Percentiles rank a stretch among this genome's conserved stretches.
phyloP scores from a whole-genome alignment of 768 basidiomycete genomes.

The Pleurotus giganteus region DNA sequence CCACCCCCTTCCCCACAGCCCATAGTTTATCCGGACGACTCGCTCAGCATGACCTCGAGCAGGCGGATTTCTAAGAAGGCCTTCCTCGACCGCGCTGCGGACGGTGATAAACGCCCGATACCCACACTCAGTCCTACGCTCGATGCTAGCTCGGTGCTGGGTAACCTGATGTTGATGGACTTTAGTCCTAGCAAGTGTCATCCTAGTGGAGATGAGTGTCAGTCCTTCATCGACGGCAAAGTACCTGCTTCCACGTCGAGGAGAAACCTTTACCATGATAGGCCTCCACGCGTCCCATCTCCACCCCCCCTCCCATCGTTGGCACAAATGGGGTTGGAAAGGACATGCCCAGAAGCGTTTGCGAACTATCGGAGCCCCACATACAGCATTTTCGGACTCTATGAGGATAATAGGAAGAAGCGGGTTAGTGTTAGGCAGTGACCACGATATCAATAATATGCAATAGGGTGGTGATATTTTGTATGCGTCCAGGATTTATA shows the following conservation, averaged over 20 bases:
- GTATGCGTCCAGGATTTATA: no score
- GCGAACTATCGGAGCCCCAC: slow-evolving; percentile 75
- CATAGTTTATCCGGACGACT: slow-evolving; percentile 72
- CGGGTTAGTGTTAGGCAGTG: slow-evolving; percentile 15
- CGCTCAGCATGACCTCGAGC: slow-evolving; percentile 48
- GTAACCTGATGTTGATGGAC: slow-evolving; percentile 62
- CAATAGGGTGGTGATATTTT: no score
- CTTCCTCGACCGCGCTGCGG: slow-evolving; percentile 2
- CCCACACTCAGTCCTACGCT: slow-evolving; percentile 22
- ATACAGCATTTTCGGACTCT: slow-evolving; percentile 78
- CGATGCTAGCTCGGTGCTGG: slow-evolving; percentile 49
- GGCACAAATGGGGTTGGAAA: slow-evolving; percentile 73
- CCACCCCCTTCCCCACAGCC: slow-evolving; percentile 54
- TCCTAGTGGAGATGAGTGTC: slow-evolving; percentile 9
- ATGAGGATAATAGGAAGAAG: slow-evolving; percentile 60
- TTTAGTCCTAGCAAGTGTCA: slow-evolving; percentile 37
- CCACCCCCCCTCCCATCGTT: slow-evolving; percentile 73
- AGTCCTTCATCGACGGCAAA: background rate
- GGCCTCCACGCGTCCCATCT: slow-evolving; percentile 77
- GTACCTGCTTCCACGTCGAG: background rate
- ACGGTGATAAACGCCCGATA: slow-evolving; percentile 3
- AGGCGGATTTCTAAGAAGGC: slow-evolving; percentile 15
- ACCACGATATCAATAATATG: no score
- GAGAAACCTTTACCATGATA: slow-evolving; percentile 42
- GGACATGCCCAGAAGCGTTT: slow-evolving; percentile 59